A percentile compares a stretch with the other conserved stretches of the same genome.
Conservation (phyloP, 352 stramenopile genomes). For the Pythium periplocum region DNA sequence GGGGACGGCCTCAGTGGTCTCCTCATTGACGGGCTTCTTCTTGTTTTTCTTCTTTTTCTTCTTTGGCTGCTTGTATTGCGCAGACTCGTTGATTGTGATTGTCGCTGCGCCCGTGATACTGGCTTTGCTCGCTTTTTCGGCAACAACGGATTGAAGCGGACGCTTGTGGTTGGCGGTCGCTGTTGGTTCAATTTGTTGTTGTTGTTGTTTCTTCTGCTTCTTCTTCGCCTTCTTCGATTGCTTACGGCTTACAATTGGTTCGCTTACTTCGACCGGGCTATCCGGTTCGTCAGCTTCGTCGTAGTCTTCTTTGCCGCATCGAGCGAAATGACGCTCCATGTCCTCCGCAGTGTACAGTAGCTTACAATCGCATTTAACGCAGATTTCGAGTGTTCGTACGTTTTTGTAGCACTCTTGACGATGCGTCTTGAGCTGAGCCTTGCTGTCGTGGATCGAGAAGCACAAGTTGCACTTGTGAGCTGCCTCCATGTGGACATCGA, state of each 20-base stretch:
- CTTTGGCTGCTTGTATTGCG: neutral
- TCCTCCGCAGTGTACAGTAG: slow-evolving; percentile 30
- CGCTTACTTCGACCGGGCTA: slow-evolving; percentile 13
- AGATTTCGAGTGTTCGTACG: slow-evolving; percentile 36
- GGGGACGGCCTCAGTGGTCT: slow-evolving; percentile 2
- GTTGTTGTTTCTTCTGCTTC: slow-evolving; percentile 5
- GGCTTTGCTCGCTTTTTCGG: slow-evolving; percentile 3
- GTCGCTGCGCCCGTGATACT: neutral
- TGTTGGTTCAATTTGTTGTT: too few species aligned
- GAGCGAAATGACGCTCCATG: slow-evolving; percentile 38
- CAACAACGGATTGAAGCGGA: too few species aligned
- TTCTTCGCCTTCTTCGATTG: neutral
- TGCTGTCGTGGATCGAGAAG: slow-evolving; percentile 34
- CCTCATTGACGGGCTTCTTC: slow-evolving; percentile 3
- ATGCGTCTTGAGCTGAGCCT: slow-evolving; percentile 35
- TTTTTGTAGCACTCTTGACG: slow-evolving; percentile 34
- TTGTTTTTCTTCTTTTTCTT: slow-evolving; percentile 16
- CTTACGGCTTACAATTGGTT: slow-evolving; percentile 11
- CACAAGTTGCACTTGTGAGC: slow-evolving; percentile 51
- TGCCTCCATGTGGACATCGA: slow-evolving; percentile 46
- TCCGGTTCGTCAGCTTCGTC: slow-evolving; percentile 8
- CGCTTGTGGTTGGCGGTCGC: too few species aligned
- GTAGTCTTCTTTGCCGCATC: slow-evolving; percentile 23
- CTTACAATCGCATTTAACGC: slow-evolving; percentile 38
- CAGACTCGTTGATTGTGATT: neutral